A percentile compares a stretch with the other conserved stretches of the same genome.
Conservation (phyloP, 1,139 yeast species). For the Geotrichum bryndzae region DNA sequence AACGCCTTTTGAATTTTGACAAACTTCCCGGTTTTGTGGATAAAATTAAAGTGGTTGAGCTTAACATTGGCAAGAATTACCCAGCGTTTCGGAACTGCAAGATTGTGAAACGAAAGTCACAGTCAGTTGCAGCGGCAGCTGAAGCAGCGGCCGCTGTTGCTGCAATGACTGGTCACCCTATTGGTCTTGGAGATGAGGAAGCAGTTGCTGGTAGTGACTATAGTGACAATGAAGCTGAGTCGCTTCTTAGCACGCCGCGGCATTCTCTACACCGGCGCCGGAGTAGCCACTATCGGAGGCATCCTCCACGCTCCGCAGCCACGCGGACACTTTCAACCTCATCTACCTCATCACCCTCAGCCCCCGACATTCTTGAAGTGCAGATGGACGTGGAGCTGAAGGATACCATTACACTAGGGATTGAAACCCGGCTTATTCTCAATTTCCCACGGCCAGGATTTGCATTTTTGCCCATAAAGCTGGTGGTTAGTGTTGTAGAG, state of each 20-base stretch:
- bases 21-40: constrained; percentile 75
- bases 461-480: constrained; percentile 70
- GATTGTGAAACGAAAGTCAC: constrained; percentile 47
- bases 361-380: constrained; percentile 51
- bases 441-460: constrained; percentile 83
- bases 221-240: not conserved
- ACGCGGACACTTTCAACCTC: not conserved
- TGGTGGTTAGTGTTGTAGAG: constrained; percentile 81
- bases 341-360: not conserved
- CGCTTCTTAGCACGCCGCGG: not conserved
- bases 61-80: constrained; percentile 90
- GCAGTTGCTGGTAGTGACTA: not conserved
- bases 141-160: not conserved
- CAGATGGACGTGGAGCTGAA: constrained; percentile 89
- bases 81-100: constrained; percentile 94
- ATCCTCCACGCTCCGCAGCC: not conserved
- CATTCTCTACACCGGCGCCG: not conserved
- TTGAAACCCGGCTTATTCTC: constrained; percentile 72
- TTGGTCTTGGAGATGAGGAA: constrained; percentile 16
- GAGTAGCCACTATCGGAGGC: not conserved
- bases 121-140: constrained; percentile 22
- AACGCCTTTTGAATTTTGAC: constrained; percentile 46
- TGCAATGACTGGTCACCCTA: not conserved
- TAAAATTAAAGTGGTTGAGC: constrained; percentile 70
- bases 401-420: constrained; percentile 83